Evolutionary conservation across 2,329 filamentous ascomycete genomes (phyloP).

Genomic region (Pestalotiopsis fici): DNA sequence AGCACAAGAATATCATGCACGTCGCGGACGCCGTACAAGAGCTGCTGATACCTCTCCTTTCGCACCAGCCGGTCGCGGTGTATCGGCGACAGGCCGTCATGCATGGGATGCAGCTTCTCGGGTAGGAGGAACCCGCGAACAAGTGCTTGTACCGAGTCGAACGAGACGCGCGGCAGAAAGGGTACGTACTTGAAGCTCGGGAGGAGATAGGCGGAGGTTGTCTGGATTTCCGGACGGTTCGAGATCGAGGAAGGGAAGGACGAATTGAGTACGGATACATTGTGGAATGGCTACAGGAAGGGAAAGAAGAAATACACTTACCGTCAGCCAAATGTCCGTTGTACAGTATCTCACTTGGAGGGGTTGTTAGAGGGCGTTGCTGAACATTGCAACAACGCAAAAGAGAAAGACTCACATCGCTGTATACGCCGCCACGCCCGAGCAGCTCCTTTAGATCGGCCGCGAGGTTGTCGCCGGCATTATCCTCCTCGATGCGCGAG

Average conservation of each 20-base stretch:
- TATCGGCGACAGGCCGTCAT: slow-evolving; percentile 59
- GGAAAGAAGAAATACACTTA: slow-evolving; percentile 21
- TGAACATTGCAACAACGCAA: no score
- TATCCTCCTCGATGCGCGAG: slow-evolving; percentile 82
- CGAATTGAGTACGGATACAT: slow-evolving; percentile 74
- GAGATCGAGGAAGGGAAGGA: slow-evolving; percentile 67
- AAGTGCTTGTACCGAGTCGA: slow-evolving; percentile 55
- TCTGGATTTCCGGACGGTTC: slow-evolving; percentile 46
- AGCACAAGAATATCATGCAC: slow-evolving; percentile 74
- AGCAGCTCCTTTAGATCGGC: slow-evolving; percentile 72
- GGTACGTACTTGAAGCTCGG: slow-evolving; percentile 83
- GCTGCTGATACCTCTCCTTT: slow-evolving; percentile 52
- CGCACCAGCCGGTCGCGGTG: slow-evolving; percentile 53
- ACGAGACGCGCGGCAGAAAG: slow-evolving; percentile 64
- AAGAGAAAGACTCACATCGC: slow-evolving; percentile 56
- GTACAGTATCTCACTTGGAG: not conserved
- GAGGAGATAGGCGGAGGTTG: slow-evolving; percentile 72
- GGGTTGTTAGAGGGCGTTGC: not conserved
- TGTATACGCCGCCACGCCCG: slow-evolving; percentile 65
- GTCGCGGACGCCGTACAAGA: slow-evolving; percentile 58
- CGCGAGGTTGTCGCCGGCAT: slow-evolving; percentile 64
- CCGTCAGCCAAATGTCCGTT: slow-evolving; percentile 26
- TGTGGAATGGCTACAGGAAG: slow-evolving; percentile 72
- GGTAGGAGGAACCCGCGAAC: slow-evolving; percentile 70
- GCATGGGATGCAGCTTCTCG: slow-evolving; percentile 58